Base-by-base conservation (phyloP, 495 filamentous ascomycete genomes). In the Penicillium fimorum region DNA sequence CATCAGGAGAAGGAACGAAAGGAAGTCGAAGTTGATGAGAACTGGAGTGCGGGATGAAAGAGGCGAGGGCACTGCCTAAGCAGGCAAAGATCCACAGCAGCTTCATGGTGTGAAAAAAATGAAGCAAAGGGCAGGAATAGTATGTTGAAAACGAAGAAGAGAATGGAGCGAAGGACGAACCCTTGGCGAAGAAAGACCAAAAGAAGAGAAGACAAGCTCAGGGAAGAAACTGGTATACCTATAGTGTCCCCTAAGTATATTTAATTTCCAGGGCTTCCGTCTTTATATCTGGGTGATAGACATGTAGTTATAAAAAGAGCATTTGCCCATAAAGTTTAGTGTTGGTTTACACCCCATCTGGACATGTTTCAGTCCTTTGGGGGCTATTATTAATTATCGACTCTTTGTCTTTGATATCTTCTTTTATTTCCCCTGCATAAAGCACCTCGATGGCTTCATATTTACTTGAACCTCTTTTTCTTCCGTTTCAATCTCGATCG, bases 11-110 rank as follows among this genome's bases (percentile, higher is more conserved):
- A 15, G 59, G 59, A 4, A 59, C 50, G 46, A 63, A 69, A 6
- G 64, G 64, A 15, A 73, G 56, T 15, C 59, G 66, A 6, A 72
- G 47, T 46, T 65, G 53, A 51, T 68, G 69, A 18, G 55, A 46
- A n/a, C 55, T 47, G 5, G 62, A 46, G 30, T 53, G 22, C 15
- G 67, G 61, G 37, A 60, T 56, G 7, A 59, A 35, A 20, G 61
- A 53, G 33, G 59, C 54, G 35, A 63, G 52, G 12, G 57, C 62
- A 47, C 46, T 55, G 52, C 53, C 53, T 17, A 66, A 29, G 44
- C 49, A 56, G 44, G 62, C 30, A 6, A 55, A 37, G 3, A 49
- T 15, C 51, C 60, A 61, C 24, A 48, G 49, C n/a, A 63, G 41
- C 32, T 57, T 58, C 66, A 69, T 69, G 40, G 17, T 62, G 65